These are phyloP conservation scores for Acer yangbiense DNA, from an alignment of 345 rosid species.

Conservation along the genomic window DNA sequence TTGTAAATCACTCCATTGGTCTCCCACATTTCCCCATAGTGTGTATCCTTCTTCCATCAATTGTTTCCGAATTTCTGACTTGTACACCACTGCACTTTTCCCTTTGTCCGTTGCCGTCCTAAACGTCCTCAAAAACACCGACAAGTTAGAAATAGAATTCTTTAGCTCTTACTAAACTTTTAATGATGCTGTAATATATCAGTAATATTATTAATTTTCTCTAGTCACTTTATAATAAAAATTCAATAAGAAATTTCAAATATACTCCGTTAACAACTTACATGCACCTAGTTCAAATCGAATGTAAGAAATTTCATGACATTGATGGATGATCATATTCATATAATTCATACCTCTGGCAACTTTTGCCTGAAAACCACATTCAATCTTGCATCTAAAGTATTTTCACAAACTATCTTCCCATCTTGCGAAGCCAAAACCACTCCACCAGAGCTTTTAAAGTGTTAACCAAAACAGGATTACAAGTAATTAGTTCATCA, in stretches of 20 bases:
- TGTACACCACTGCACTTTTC: conserved; percentile 56
- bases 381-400: conserved; percentile 76
- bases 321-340: no score
- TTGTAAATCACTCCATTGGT: conserved; percentile 87
- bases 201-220: no score
- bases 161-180: no score
- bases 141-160: background rate
- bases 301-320: no score
- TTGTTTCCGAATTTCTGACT: conserved; percentile 57
- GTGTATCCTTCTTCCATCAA: conserved; percentile 66
- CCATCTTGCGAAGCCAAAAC: conserved; percentile 87
- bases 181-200: no score
- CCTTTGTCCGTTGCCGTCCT: conserved; percentile 53
- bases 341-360: conserved; percentile 52
- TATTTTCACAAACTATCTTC: conserved; percentile 84
- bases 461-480: background rate
- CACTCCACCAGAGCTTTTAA: conserved; percentile 86
- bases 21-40: conserved; percentile 85
- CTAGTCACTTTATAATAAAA: no score
- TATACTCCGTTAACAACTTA: no score
- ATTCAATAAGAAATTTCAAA: no score
- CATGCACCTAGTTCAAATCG: no score
- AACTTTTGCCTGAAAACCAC: conserved; percentile 68
- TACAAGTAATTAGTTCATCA: background rate
- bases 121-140: background rate